Percentiles rank a stretch among this genome's conserved stretches.
Evolutionary conservation across 805 yeast species (phyloP).

Genomic region (Candida verbasci): DNA sequence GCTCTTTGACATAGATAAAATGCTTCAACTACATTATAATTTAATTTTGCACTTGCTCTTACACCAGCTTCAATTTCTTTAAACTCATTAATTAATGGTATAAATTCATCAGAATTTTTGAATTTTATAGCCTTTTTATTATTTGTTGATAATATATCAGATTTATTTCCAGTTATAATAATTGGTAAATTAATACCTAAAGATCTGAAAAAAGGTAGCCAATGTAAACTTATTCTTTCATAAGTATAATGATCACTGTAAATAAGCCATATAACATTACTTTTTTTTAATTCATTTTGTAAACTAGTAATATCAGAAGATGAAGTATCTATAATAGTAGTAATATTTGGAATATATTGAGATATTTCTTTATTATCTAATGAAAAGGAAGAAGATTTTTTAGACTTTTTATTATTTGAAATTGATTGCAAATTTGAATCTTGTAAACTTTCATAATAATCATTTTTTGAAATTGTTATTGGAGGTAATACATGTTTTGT

Average conservation of each 20-base stretch:
- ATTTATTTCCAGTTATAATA: constrained; percentile 83
- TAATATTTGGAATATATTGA: constrained; percentile 40
- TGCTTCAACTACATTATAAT: constrained; percentile 82
- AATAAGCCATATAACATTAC: constrained; percentile 92
- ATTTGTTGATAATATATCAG: constrained; percentile 46
- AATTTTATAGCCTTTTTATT: constrained; percentile 44
- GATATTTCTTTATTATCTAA: constrained; percentile 14
- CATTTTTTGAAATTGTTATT: constrained; percentile 68
- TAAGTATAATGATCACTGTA: constrained; percentile 93
- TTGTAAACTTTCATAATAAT: constrained; percentile 44
- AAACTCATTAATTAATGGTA: constrained; percentile 82
- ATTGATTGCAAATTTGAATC: constrained; percentile 16
- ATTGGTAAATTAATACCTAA: constrained; percentile 92
- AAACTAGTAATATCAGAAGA: constrained; percentile 58
- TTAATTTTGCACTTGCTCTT: constrained; percentile 80
- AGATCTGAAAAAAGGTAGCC: constrained; percentile 92
- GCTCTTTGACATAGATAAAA: constrained; percentile 92
- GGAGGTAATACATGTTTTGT: constrained; percentile 67
- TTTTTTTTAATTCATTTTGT: constrained; percentile 71
- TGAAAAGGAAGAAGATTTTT: constrained; percentile 1
- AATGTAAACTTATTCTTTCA: constrained; percentile 83
- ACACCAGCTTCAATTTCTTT: constrained; percentile 93
- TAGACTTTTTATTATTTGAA: not conserved
- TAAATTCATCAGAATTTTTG: constrained; percentile 67
- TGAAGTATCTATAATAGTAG: constrained; percentile 77